phyloP scores from a whole-genome alignment of 352 stramenopile genomes.

The Phytophthora ohioensis region DNA sequence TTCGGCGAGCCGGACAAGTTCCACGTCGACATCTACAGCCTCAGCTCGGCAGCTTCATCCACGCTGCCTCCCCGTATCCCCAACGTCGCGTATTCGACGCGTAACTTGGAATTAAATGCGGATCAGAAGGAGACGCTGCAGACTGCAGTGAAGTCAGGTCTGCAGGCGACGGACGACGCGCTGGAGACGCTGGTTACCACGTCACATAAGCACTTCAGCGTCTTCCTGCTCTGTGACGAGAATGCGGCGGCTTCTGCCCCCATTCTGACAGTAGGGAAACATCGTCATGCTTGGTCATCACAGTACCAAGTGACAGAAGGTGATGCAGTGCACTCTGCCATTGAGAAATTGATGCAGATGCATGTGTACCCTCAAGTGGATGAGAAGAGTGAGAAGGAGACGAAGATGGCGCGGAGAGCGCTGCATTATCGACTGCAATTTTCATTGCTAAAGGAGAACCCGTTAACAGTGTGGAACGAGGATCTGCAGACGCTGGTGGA shows the following conservation, averaged over 20 bases:
- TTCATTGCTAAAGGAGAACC: conserved; percentile 69
- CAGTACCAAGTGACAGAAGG: conserved; percentile 38
- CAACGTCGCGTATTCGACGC: conserved; percentile 32
- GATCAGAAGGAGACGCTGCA: conserved; percentile 25
- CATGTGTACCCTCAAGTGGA: conserved; percentile 48
- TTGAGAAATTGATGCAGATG: conserved; percentile 48
- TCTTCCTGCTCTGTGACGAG: conserved; percentile 60
- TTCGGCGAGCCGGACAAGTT: conserved; percentile 32
- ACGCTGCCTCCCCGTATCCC: conserved; percentile 21
- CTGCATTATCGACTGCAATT: conserved; percentile 78
- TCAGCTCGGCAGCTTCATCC: conserved; percentile 14
- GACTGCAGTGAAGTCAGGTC: conserved; percentile 2
- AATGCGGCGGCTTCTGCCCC: conserved; percentile 11
- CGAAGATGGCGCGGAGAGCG: conserved; percentile 51
- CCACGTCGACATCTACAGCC: conserved; percentile 37
- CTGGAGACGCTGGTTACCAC: conserved; percentile 27
- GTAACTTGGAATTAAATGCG: conserved; percentile 11
- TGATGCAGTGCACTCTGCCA: conserved; percentile 37
- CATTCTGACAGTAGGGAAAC: conserved; percentile 59
- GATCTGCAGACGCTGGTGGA: conserved; percentile 49
- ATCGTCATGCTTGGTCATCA: conserved; percentile 74
- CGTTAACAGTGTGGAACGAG: conserved; percentile 53
- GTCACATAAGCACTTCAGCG: conserved; percentile 37
- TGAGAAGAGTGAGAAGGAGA: conserved; percentile 5
- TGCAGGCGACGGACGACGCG: conserved; percentile 35